Evolutionary conservation across 257 asterid species (phyloP).

Genomic region (Schizonepeta tenuifolia): DNA sequence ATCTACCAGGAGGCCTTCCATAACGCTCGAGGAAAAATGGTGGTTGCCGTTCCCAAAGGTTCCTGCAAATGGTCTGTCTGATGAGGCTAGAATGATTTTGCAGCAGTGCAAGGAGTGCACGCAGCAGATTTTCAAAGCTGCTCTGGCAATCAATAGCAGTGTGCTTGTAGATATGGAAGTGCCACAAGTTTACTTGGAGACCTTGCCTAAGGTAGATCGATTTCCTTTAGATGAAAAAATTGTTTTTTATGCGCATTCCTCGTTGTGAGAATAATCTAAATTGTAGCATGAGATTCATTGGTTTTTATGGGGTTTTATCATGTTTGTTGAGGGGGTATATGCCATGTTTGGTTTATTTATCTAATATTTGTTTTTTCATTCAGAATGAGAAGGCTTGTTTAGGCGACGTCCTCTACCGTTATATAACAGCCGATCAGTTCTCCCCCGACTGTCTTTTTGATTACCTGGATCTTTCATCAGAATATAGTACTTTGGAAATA

Average conservation of each 20-base stretch:
- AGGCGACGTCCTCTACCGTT: constrained; percentile 73
- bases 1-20: constrained; percentile 57
- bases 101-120: constrained; percentile 84
- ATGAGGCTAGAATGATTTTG: constrained; percentile 59
- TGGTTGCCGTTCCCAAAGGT: constrained; percentile 94
- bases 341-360: background rate
- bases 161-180: constrained; percentile 83
- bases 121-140: constrained; percentile 81
- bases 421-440: constrained; percentile 72
- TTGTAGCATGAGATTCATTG: background rate
- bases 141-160: constrained; percentile 69
- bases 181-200: constrained; percentile 72
- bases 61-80: constrained; percentile 72
- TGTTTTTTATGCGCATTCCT: background rate
- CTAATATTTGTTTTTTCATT: constrained; percentile 17
- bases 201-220: constrained; percentile 75
- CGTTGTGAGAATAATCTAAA: background rate
- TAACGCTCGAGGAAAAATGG: constrained; percentile 82
- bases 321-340: too few relatives aligned
- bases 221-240: background rate
- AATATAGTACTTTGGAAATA: constrained; percentile 68
- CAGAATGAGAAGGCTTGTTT: constrained; percentile 90
- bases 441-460: constrained; percentile 75
- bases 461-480: constrained; percentile 79
- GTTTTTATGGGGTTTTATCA: background rate